phyloP scores from a whole-genome alignment of 1,284 basidiomycete species.

The Boletus smithii region DNA sequence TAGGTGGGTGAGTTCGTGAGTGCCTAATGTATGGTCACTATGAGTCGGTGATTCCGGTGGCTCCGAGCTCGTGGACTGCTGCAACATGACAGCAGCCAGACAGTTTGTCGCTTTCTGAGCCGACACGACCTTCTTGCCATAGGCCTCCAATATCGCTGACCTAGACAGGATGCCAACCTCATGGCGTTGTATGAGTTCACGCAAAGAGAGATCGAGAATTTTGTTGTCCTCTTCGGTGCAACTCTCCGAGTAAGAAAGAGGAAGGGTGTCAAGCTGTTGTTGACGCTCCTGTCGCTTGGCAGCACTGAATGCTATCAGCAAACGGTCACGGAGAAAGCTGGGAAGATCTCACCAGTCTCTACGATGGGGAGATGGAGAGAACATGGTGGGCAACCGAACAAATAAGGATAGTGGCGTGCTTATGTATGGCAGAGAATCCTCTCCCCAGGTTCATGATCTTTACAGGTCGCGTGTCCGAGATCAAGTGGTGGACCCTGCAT shows the following conservation, averaged over 20 bases:
- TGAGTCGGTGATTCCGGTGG: background rate
- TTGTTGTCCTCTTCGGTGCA: constrained; percentile 29
- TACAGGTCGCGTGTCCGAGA: background rate
- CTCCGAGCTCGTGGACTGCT: constrained; percentile 1
- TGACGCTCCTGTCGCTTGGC: constrained; percentile 28
- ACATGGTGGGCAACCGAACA: constrained; percentile 16
- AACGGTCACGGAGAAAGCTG: background rate
- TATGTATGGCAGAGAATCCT: constrained; percentile 4
- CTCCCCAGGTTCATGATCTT: background rate
- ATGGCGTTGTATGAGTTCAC: constrained; percentile 27
- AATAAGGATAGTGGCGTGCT: background rate
- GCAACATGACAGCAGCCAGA: constrained; percentile 24
- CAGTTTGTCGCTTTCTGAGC: constrained; percentile 36
- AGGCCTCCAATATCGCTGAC: constrained; percentile 27
- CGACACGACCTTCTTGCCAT: constrained; percentile 31
- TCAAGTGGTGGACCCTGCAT: too few relatives aligned
- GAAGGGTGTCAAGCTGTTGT: constrained; percentile 23
- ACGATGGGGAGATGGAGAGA: constrained; percentile 24
- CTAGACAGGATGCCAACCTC: constrained; percentile 21
- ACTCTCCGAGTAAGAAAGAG: constrained; percentile 19
- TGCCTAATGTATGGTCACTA: background rate
- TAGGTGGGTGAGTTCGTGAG: constrained; percentile 1
- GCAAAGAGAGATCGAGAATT: constrained; percentile 27
- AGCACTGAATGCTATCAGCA: constrained; percentile 10
- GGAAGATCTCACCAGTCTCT: constrained; percentile 30